A percentile compares a stretch with the other conserved stretches of the same genome.
phyloP scores from a whole-genome alignment of 2,329 filamentous ascomycete species.

The Monosporascus sp. region DNA sequence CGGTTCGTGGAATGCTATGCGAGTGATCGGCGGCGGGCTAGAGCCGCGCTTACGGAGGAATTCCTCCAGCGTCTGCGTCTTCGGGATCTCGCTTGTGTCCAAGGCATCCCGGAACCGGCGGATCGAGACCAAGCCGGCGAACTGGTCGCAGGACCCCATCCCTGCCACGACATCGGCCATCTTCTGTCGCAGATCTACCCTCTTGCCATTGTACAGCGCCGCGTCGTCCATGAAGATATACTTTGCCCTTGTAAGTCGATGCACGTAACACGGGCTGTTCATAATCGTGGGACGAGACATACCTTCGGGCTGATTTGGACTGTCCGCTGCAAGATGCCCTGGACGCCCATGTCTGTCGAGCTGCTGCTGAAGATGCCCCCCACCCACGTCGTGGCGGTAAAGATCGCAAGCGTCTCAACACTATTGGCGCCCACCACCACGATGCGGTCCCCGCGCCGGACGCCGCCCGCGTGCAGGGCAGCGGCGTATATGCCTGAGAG shows the following conservation, averaged over 20 bases:
- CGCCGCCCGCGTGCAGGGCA: conserved; percentile 61
- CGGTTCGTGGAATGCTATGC: conserved; percentile 66
- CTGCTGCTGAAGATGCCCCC: conserved; percentile 72
- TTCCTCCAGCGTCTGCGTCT: conserved; percentile 36
- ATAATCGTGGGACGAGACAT: conserved; percentile 6
- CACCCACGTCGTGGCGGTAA: conserved; percentile 63
- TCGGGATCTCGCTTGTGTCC: conserved; percentile 51
- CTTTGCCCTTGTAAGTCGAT: conserved; percentile 18
- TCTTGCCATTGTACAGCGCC: conserved; percentile 74
- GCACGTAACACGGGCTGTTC: not conserved
- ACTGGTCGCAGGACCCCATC: conserved; percentile 54
- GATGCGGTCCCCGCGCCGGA: conserved; percentile 67
- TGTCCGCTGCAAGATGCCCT: conserved; percentile 69
- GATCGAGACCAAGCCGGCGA: conserved; percentile 60
- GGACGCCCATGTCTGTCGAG: conserved; percentile 78
- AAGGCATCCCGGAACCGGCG: conserved; percentile 57
- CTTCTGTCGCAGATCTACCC: conserved; percentile 65
- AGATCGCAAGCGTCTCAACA: conserved; percentile 66
- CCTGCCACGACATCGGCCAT: conserved; percentile 62
- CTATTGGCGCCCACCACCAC: conserved; percentile 72
- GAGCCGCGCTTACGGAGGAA: conserved; percentile 36
- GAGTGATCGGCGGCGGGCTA: conserved; percentile 46
- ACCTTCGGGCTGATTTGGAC: conserved; percentile 69
- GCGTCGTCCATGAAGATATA: conserved; percentile 82
- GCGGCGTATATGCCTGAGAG: conserved; percentile 55